Evolutionary conservation across 169 alveolate genomes (phyloP), one percentile per base, ranked within the genome.

Genomic region (Plasmodium berghei): DNA sequence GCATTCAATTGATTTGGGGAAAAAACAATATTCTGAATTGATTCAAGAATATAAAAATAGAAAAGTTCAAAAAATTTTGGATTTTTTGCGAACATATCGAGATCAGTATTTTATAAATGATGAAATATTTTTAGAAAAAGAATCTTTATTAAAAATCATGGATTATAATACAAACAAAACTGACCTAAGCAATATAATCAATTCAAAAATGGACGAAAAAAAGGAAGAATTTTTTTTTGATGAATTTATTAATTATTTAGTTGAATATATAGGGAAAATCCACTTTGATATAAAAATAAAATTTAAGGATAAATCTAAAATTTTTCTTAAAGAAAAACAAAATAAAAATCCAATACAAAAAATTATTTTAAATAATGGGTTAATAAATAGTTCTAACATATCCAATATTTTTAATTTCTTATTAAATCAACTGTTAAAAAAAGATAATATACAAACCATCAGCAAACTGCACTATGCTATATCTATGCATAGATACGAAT

Each of bases 251-350:
- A 52, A 52, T 61, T 85, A 71, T 63, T 63, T 85, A 70, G 52
- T 69, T 16, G 91, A 85, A 20, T 85, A 85, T 62, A 85, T 85
- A 58, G 91, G 91, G 9, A 85, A 62, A 70, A 85, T 85, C 18
- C 73, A 42, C 18, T 73, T 85, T 28, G 91, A 85, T 59, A 62
- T 85, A 49, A 69, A 85, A 85, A 58, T 85, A 58, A 24, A 71
- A 42, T 28, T 14, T 49, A 22, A 85, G n/a, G 2, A 70, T 18
- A 85, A 85, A 63, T 48, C 58, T n/a, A 28, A 70, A 70, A 14
- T 70, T 14, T 42, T 70, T 58, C 52, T 70, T 58, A 85, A 69
- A 56, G 59, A 66, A 49, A 22, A 34, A 85, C 70, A 58, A 26
- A 22, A 85, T 24, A 70, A 22, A 34, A 42, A 85, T 52, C 16